Evolutionary conservation across 1,139 yeast genomes (phyloP).

Genomic region (Pichia sp.): DNA sequence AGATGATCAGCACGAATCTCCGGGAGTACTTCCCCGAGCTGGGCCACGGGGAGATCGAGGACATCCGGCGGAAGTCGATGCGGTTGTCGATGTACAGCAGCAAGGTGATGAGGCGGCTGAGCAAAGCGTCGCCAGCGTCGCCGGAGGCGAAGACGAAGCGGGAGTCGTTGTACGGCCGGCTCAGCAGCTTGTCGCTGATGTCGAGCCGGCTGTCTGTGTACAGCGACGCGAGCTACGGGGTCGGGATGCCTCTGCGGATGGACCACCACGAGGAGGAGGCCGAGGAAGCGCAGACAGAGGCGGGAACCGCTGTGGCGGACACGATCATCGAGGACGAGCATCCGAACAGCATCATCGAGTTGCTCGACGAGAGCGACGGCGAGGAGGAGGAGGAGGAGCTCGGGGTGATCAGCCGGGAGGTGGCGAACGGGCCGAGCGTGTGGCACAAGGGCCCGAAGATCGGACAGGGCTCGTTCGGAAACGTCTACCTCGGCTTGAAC

Average conservation of each 20-base stretch:
- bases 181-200: slow-evolving; percentile 13
- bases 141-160: slow-evolving; percentile 13
- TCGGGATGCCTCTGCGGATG: slow-evolving; percentile 24
- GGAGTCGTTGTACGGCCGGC: slow-evolving; percentile 25
- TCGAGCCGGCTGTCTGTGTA: slow-evolving; percentile 27
- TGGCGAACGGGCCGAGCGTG: slow-evolving; percentile 53
- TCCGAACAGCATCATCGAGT: slow-evolving; percentile 24
- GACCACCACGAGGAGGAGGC: slow-evolving; percentile 16
- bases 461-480: slow-evolving; percentile 94
- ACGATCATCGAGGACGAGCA: slow-evolving; percentile 35
- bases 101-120: slow-evolving; percentile 20
- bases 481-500: slow-evolving; percentile 88
- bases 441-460: slow-evolving; percentile 93
- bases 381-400: slow-evolving; percentile 32
- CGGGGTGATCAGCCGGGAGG: slow-evolving; percentile 30
- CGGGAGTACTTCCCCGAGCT: slow-evolving; percentile 92
- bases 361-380: slow-evolving; percentile 32
- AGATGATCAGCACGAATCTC: slow-evolving; percentile 81
- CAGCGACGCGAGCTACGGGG: slow-evolving; percentile 24
- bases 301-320: slow-evolving; percentile 31
- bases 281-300: background rate
- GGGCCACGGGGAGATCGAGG: slow-evolving; percentile 64
- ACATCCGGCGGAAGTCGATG: slow-evolving; percentile 80
- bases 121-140: slow-evolving; percentile 2
- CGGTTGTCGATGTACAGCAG: slow-evolving; percentile 33